Base-by-base conservation (phyloP, 805 yeast genomes). In the Starmerella kuoi region DNA sequence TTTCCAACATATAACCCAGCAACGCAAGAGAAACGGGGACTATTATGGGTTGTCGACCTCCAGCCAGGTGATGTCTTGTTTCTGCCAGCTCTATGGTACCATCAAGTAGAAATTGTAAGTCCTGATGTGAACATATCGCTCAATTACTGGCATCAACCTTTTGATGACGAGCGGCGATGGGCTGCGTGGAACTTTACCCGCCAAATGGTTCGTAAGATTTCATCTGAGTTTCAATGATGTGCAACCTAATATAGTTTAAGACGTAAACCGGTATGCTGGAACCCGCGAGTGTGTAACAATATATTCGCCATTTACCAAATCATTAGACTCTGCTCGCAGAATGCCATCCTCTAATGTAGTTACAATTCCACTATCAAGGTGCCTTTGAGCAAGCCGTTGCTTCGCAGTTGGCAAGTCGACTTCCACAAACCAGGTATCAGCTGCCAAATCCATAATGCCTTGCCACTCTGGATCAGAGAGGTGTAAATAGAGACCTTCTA, bases 401-500 rank as follows among this genome's bases (percentile, higher is more conserved):
- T 76, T 61, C 11, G 78, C 75, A 6, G 62, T 55, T 0, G 57
- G 61, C 18, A 61, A 63, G 19, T 68, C 70, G 5, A 73, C 68
- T 6, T 65, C 60, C 4, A 82, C 67, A 46, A 71, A 68, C 66
- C 68, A 63, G 15, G 56, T 50, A 35, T 63, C 68, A 30, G 60
- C 58, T 25, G 71, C 63, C 20, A 61, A 52, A 6, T 52, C 40
- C 2, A 65, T 54, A 20, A 80, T 69, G 17, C 61, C 57, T 39
- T 54, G 43, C 94, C 94, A 85, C 12, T 72, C 72, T 22, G 67
- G 72, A 30, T 71, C 70, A 27, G 70, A 56, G 39, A 83, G 62
- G 33, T 77, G 67, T 8, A 85, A 63, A 56, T 86, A 85, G 36
- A 79, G 65, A 0, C 95, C 95, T 56, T 85, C 95, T 30, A 83